A percentile compares a stretch with the other conserved stretches of the same genome.
Evolutionary conservation across 2,329 filamentous ascomycete genomes (phyloP).

Genomic region (Diplodia intermedia): DNA sequence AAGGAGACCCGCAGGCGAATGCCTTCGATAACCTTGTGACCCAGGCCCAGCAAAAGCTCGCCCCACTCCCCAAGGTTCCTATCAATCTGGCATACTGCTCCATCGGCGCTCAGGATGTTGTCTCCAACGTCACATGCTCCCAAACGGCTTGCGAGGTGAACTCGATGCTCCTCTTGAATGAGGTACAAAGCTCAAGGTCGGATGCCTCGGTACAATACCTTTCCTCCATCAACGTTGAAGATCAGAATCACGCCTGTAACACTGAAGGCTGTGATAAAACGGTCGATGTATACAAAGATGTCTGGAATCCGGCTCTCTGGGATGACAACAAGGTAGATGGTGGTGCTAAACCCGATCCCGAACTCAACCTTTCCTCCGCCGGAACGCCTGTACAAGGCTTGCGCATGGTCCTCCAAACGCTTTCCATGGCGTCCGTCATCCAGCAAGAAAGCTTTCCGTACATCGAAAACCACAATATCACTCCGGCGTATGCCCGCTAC

Average conservation of each 20-base stretch:
- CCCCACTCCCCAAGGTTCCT: not conserved
- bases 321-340: not conserved
- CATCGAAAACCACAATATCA: not conserved
- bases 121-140: not conserved
- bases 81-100: not conserved
- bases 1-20: not conserved
- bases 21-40: not conserved
- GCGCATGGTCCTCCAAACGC: constrained; percentile 1
- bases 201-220: not conserved
- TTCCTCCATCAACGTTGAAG: not conserved
- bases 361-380: not conserved
- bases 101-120: not conserved
- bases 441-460: not conserved
- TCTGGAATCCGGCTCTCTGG: constrained; percentile 2
- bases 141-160: not conserved
- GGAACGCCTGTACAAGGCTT: not conserved
- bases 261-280: too few species aligned
- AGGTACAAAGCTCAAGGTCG: not conserved
- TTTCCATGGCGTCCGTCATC: not conserved
- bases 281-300: not conserved
- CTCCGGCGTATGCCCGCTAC: not conserved
- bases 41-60: not conserved
- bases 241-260: not conserved
- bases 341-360: not conserved
- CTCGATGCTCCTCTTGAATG: constrained; percentile 3